Base-by-base conservation (phyloP, 805 yeast genomes). In the Pichia scutulata region DNA sequence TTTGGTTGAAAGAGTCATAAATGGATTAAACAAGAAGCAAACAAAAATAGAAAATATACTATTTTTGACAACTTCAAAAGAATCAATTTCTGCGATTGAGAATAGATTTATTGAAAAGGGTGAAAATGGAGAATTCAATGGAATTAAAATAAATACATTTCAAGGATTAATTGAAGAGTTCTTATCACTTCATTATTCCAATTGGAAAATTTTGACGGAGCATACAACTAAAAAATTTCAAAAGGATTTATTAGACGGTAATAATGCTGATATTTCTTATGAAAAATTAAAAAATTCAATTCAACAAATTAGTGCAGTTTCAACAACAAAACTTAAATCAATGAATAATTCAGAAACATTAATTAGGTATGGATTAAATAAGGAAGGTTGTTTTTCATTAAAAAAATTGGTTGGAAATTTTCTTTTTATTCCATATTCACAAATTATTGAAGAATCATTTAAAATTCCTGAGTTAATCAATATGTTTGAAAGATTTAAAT, bases 281-380 rank as follows among this genome's bases (percentile, higher is more conserved):
- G 36, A 18, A 14, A 46, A 36, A 36, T 21, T 41, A 18, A 46
- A 50, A 46, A 24, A 22, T n/a, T n/a, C 49, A 23, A 37, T 50
- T 22, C 39, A 44, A 24, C 25, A 22, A 36, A 19, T 49, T 9
- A 41, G 52, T 49, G 26, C 37, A 2, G 44, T 44, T 21, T 23
- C 28, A 7, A 25, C 3, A 9, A 3, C n/a, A 6, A 23, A 16
- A 7, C 30, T 49, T 2, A 41, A 33, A 19, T 21, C 28, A 6
- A 41, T 49, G 52, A 21, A 22, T 21, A 13, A 42, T 7, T 7
- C 19, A 16, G 49, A 49, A 24, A 18, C 39, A 7, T 10, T 30
- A n/a, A 22, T 49, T 16, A 44, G 49, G 37, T 49, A 25, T 45
- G 52, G 52, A 10, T 24, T 49, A 24, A 10, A 14, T 1, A 49